Evolutionary conservation across 2,329 filamentous ascomycete genomes (phyloP), one percentile per base, ranked within the genome.

Genomic region (Scedosporium boydii): DNA sequence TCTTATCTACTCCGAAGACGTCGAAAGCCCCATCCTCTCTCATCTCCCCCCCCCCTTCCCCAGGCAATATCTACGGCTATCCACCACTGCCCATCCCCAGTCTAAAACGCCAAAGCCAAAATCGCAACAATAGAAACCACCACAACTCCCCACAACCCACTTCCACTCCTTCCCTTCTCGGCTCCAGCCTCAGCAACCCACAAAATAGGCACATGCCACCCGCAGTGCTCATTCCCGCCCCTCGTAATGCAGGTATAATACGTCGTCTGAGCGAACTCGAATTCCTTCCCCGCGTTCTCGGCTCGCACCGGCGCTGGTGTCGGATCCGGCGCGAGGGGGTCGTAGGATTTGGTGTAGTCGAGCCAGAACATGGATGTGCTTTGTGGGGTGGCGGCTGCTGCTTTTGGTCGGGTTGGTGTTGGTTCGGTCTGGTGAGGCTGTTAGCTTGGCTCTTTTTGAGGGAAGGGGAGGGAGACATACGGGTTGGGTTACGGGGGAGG

Each of bases 161-260:
- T 18, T 23, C 10, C n/a, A n/a, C 48, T 53, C 18, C 21, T 6
- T 56, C 58, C 55, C 55, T 57, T 56, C 64, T 34, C 23, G 63
- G 27, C 61, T 59, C 59, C 12, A 27, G 59, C n/a, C 58, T 66
- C 68, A 23, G 64, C 64, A 1, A 66, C 68, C 57, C 69, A 67
- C 4, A 77, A 61, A 10, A 77, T 72, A 0, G 75, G 74, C 65
- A 72, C 68, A 60, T 76, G 74, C 73, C 72, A 74, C 9, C 75
- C 75, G 65, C 75, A 77, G 56, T 75, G 74, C 51, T 72, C 69
- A 38, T 71, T 66, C 1, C 66, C 66, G 9, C 63, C 72, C 55
- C 67, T 67, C 14, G 71, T 70, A 6, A 72, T 70, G 64, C 75
- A 77, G 27, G 71, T 71, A 65, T 70, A 76, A 64, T 75, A 77